Percentiles rank a stretch among this genome's conserved stretches.
Evolutionary conservation across 2,329 filamentous ascomycete species (phyloP).

Genomic region (Diplocarpon mali): DNA sequence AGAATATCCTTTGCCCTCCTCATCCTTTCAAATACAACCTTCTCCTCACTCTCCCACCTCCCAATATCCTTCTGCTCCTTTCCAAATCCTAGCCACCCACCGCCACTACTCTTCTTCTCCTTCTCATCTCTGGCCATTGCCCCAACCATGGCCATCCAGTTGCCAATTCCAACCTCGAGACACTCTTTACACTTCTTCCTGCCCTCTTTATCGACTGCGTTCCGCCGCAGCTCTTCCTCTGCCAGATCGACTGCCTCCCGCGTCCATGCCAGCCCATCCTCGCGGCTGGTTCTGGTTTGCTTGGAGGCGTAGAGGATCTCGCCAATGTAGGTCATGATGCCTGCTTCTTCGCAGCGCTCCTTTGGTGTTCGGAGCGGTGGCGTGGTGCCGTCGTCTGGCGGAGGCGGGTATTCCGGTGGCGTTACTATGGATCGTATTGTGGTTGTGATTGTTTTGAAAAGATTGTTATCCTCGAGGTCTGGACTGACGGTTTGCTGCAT

Average conservation of each 20-base stretch:
- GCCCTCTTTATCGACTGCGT: conserved; percentile 11
- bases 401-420: conserved; percentile 56
- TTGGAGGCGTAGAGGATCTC: conserved; percentile 77
- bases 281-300: conserved; percentile 31
- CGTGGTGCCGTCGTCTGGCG: conserved; percentile 58
- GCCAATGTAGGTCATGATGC: conserved; percentile 79
- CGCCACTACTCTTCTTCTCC: no score
- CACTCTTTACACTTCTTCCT: conserved; percentile 64
- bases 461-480: conserved; percentile 10
- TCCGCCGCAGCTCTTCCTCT: conserved; percentile 3
- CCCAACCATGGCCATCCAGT: conserved; percentile 75
- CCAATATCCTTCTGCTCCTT: no score
- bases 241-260: conserved; percentile 48
- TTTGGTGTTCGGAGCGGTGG: conserved; percentile 52
- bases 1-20: not conserved
- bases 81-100: no score
- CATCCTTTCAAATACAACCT: not conserved
- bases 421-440: conserved; percentile 28
- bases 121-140: conserved; percentile 33
- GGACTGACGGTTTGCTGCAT: conserved; percentile 10
- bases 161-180: conserved; percentile 61
- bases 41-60: no score
- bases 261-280: conserved; percentile 79
- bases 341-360: conserved; percentile 74
- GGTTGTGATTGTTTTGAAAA: conserved; percentile 22